Conservation (phyloP, 2,329 filamentous ascomycete genomes). For the Fusarium verrucosum region DNA sequence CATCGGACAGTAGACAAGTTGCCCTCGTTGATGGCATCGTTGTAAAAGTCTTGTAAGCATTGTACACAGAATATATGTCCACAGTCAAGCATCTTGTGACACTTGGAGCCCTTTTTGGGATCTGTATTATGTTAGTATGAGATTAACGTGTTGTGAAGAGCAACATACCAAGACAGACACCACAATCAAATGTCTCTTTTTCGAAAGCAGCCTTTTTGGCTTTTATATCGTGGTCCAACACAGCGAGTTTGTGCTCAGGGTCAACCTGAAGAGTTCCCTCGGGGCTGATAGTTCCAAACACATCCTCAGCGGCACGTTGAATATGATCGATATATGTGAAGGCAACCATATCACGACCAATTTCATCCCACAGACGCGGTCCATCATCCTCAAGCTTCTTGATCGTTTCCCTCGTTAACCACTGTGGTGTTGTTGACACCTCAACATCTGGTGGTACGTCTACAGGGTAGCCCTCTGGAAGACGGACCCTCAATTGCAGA, state of each 20-base stretch:
- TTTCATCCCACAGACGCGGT: constrained; percentile 67
- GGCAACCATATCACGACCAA: constrained; percentile 66
- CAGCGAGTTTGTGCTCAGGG: constrained; percentile 70
- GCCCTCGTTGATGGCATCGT: constrained; percentile 84
- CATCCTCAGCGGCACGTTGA: constrained; percentile 66
- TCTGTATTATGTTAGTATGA: constrained; percentile 57
- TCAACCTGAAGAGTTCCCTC: constrained; percentile 62
- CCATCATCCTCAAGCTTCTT: constrained; percentile 61
- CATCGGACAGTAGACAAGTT: constrained; percentile 83
- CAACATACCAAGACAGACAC: constrained; percentile 76
- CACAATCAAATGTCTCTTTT: constrained; percentile 85
- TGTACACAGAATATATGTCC: constrained; percentile 88
- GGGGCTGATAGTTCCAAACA: constrained; percentile 65
- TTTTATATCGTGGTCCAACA: constrained; percentile 81
- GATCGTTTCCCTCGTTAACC: constrained; percentile 63
- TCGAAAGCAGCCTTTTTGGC: constrained; percentile 81
- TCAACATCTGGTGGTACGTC: constrained; percentile 59
- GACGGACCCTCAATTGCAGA: constrained; percentile 60
- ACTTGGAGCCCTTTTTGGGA: constrained; percentile 85
- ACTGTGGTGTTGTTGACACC: constrained; percentile 64
- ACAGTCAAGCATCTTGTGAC: constrained; percentile 84
- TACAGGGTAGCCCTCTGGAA: constrained; percentile 68
- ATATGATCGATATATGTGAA: constrained; percentile 72
- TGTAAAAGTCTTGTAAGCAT: constrained; percentile 93
- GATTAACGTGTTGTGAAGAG: neutral